Conservation (phyloP, 441 rosid species). For the Adansonia rubrostipa region DNA sequence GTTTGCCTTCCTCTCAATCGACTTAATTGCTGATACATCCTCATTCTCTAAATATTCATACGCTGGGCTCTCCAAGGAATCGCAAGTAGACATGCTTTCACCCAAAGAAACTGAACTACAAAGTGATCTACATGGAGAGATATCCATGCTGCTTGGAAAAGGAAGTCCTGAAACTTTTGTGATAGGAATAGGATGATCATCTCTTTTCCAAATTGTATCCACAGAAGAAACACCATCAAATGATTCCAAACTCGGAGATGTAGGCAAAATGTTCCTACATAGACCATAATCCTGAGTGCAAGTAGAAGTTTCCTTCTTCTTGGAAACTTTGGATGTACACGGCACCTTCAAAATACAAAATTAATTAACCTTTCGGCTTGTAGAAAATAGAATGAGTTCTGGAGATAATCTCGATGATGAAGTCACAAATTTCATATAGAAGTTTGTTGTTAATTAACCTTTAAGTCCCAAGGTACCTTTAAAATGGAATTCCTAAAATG, state of each 20-base stretch:
- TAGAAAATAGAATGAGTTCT: not conserved
- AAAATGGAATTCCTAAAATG: not conserved
- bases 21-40: slow-evolving; percentile 49
- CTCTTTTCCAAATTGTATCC: not conserved
- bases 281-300: slow-evolving; percentile 1
- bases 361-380: slow-evolving; percentile 14
- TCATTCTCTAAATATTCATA: slow-evolving; percentile 71
- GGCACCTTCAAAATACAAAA: slow-evolving; percentile 34
- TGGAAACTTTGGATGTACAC: slow-evolving; percentile 34
- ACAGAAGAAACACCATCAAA: slow-evolving; percentile 18
- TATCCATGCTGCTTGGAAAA: slow-evolving; percentile 26
- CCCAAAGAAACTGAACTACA: slow-evolving; percentile 61
- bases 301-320: slow-evolving; percentile 37
- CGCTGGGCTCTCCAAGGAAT: slow-evolving; percentile 80
- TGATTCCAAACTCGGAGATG: slow-evolving; percentile 19
- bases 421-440: slow-evolving; percentile 3
- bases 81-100: slow-evolving; percentile 79
- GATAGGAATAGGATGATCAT: not conserved
- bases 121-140: slow-evolving; percentile 41
- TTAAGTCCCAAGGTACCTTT: not conserved
- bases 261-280: slow-evolving; percentile 27
- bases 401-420: not conserved
- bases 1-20: slow-evolving; percentile 66
- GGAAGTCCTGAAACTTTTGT: slow-evolving; percentile 12
- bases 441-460: not conserved